Evolutionary conservation across 2,329 filamentous ascomycete genomes (phyloP).

Genomic region (Curvularia lunata): DNA sequence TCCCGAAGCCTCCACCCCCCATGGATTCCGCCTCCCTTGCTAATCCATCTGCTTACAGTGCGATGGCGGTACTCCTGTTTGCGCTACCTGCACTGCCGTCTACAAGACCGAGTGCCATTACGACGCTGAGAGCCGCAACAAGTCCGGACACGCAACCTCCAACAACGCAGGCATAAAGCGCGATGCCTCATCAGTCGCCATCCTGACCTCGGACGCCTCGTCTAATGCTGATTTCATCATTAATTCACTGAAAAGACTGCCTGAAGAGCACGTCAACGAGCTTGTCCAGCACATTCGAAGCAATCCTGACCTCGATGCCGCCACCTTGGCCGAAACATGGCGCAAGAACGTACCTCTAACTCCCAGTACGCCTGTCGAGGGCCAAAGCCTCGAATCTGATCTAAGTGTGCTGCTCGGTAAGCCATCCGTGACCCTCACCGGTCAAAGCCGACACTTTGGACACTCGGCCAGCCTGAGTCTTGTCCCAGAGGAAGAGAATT

Average conservation of each 20-base stretch:
- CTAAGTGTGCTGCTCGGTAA: conserved; percentile 48
- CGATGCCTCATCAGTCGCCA: conserved; percentile 29
- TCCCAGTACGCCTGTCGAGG: conserved; percentile 28
- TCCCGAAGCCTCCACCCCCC: background rate
- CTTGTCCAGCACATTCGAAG: conserved; percentile 53
- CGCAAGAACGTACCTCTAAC: conserved; percentile 49
- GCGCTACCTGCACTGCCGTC: conserved; percentile 59
- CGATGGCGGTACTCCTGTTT: conserved; percentile 57
- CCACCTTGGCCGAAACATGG: conserved; percentile 50
- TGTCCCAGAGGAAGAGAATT: conserved; percentile 46
- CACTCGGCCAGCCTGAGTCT: conserved; percentile 48
- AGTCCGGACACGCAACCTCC: conserved; percentile 36
- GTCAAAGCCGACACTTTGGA: conserved; percentile 47
- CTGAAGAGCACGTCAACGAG: conserved; percentile 53
- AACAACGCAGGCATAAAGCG: conserved; percentile 37
- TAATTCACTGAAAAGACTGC: conserved; percentile 52
- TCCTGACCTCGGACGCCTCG: conserved; percentile 16
- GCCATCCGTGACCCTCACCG: conserved; percentile 40
- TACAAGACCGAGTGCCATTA: conserved; percentile 59
- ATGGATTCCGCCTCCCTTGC: conserved; percentile 9
- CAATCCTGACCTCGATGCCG: conserved; percentile 50
- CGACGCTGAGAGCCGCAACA: conserved; percentile 56
- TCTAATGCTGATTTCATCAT: conserved; percentile 50
- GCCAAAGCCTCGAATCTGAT: conserved; percentile 44
- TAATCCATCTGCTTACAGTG: conserved; percentile 49